Conservation (phyloP, 2,329 filamentous ascomycete genomes). For the Aspergillus ochraceoroseus region DNA sequence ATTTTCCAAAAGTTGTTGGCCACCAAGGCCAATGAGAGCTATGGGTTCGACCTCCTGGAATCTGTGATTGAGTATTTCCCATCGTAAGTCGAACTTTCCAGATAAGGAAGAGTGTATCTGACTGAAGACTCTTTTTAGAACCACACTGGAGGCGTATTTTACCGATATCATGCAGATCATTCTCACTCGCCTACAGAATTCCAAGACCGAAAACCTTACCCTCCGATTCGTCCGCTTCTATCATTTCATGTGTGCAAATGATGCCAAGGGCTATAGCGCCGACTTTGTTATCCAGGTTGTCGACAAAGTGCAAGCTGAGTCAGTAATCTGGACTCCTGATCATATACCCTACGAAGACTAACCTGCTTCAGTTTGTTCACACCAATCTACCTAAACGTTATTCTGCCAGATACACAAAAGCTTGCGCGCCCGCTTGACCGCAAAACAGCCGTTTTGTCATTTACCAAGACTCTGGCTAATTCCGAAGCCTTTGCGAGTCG, state of each 20-base stretch:
- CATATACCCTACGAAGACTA: slow-evolving; percentile 11
- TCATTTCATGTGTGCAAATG: slow-evolving; percentile 76
- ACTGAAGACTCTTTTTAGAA: slow-evolving; percentile 43
- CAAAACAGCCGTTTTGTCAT: slow-evolving; percentile 86
- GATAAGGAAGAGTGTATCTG: background rate
- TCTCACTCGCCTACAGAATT: slow-evolving; percentile 66
- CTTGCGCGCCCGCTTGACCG: slow-evolving; percentile 82
- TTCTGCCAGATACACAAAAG: slow-evolving; percentile 84
- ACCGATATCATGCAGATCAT: slow-evolving; percentile 73
- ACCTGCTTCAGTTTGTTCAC: slow-evolving; percentile 60
- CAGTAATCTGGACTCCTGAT: slow-evolving; percentile 26
- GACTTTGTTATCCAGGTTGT: slow-evolving; percentile 86
- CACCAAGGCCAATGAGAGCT: slow-evolving; percentile 75
- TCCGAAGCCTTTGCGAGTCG: slow-evolving; percentile 75
- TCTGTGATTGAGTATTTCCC: slow-evolving; percentile 69
- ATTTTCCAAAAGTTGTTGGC: slow-evolving; percentile 89
- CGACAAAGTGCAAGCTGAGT: slow-evolving; percentile 71
- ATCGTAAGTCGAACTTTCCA: slow-evolving; percentile 49
- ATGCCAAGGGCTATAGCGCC: slow-evolving; percentile 76
- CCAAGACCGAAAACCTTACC: slow-evolving; percentile 76
- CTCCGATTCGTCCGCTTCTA: slow-evolving; percentile 90
- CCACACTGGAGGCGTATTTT: slow-evolving; percentile 69
- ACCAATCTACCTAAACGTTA: slow-evolving; percentile 77
- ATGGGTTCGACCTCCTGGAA: slow-evolving; percentile 88
- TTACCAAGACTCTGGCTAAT: slow-evolving; percentile 86